Conservation (phyloP, 169 alveolate genomes). For the Perkinsus marinus region DNA sequence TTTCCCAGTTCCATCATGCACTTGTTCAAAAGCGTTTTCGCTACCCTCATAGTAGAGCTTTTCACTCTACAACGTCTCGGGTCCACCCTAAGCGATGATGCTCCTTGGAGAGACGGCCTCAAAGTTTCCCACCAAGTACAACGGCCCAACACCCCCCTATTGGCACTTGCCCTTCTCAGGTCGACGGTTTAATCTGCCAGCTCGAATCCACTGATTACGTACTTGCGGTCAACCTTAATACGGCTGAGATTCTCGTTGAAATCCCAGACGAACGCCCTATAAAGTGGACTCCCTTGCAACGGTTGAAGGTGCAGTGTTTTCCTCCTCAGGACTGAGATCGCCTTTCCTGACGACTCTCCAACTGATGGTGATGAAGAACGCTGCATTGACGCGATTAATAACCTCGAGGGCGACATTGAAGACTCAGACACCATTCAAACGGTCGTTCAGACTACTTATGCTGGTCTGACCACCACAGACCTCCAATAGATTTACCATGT, state of each 20-base stretch:
- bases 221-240: not conserved
- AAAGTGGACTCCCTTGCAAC: not conserved
- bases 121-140: not conserved
- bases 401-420: not conserved
- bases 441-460: not conserved
- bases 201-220: not conserved
- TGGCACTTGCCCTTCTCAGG: not conserved
- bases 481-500: not conserved
- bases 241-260: not conserved
- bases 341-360: not conserved
- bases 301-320: not conserved
- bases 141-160: not conserved
- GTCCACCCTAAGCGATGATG: not conserved
- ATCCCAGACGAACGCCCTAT: not conserved
- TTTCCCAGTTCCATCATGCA: no score
- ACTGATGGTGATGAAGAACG: not conserved
- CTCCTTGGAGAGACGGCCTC: not conserved
- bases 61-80: not conserved
- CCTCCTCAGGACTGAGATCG: not conserved
- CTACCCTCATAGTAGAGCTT: not conserved
- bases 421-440: not conserved
- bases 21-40: no score
- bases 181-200: not conserved
- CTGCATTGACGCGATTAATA: not conserved
- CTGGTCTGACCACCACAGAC: not conserved